A percentile compares a stretch with the other conserved stretches of the same genome.
Conservation (phyloP, 228 moss, liverwort and hornwort genomes). For the Sphagnum fallax region DNA sequence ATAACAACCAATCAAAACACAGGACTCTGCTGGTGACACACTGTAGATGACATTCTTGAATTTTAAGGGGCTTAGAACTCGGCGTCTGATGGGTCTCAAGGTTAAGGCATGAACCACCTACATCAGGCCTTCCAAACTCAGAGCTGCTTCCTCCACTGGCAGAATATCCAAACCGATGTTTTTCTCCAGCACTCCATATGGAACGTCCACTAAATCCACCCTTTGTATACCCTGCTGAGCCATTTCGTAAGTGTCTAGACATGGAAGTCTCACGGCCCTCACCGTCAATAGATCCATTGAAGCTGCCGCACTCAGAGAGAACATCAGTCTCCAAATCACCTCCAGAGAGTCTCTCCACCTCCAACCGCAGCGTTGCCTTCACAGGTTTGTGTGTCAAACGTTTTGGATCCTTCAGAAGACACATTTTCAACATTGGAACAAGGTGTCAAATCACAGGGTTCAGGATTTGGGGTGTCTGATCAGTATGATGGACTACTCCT, state of each 20-base stretch:
- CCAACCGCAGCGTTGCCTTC: conserved; percentile 88
- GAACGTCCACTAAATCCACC: conserved; percentile 58
- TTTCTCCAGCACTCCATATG: conserved; percentile 67
- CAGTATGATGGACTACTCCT: too few species aligned
- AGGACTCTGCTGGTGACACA: too few species aligned
- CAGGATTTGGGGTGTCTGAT: too few species aligned
- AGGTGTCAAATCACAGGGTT: too few species aligned
- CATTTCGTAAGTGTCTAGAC: conserved; percentile 44
- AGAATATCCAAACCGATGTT: conserved; percentile 39
- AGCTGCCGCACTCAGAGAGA: conserved; percentile 79
- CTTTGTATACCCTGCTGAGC: conserved; percentile 21
- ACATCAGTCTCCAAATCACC: conserved; percentile 77
- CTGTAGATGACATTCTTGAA: too few species aligned
- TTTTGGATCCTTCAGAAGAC: conserved; percentile 73
- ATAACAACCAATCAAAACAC: too few species aligned
- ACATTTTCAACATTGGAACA: too few species aligned
- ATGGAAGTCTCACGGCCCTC: conserved; percentile 67
- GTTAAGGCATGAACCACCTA: conserved; percentile 10
- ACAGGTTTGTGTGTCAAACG: conserved; percentile 96
- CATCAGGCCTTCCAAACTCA: conserved; percentile 36
- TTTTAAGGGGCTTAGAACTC: too few species aligned
- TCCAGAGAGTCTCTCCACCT: conserved; percentile 70
- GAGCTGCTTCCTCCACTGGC: conserved; percentile 40
- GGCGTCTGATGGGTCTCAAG: too few species aligned
- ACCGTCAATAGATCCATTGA: conserved; percentile 85